Base-by-base conservation (phyloP, 805 yeast genomes). In the Saccharomycopsis sp. region DNA sequence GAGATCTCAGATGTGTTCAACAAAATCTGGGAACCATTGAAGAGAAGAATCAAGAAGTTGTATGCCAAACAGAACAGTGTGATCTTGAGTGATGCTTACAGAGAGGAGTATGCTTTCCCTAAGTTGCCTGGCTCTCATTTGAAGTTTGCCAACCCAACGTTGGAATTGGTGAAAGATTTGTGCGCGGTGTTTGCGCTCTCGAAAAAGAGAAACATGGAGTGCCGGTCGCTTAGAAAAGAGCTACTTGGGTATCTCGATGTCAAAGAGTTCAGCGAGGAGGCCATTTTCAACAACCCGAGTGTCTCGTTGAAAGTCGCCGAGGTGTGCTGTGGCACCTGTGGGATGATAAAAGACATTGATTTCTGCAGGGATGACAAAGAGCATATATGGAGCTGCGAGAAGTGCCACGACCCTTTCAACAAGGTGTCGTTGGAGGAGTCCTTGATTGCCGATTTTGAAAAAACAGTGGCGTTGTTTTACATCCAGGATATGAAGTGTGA, bases 401-500 rank as follows among this genome's bases (percentile, higher is more conserved):
- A 70, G 17, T 92, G 99, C 56, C 69, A 65, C 30, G 71, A 67
- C 44, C 65, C 71, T 2, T 77, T 78, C 55, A 78, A 81, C 52
- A 73, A 75, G 48, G 71, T 81, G 3, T 68, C 77, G 1, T 53
- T 92, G 19, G 97, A 94, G 55, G 96, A 92, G 54, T 70, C 70
- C 32, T 63, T 94, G 39, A 75, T 92, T 15, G 73, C 73, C 16
- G 79, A 80, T 50, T 65, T 82, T 35, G 67, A 71, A 50, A 64
- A 70, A 46, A 53, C 69, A 19, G 45, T 83, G 1, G 68, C 78
- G n/a, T 61, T 66, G 39, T 92, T 71, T 58, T 74, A 75, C 56
- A 64, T 71, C 17, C 99, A 92, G 60, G 97, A 89, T 58, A 64
- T 82, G 52, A 73, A 71, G 51, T 92, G 99, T 59, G 55, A 63